These are phyloP conservation scores for Colletotrichum orbiculare DNA, from an alignment of 2,329 filamentous ascomycete genomes.

Conservation along the genomic window DNA sequence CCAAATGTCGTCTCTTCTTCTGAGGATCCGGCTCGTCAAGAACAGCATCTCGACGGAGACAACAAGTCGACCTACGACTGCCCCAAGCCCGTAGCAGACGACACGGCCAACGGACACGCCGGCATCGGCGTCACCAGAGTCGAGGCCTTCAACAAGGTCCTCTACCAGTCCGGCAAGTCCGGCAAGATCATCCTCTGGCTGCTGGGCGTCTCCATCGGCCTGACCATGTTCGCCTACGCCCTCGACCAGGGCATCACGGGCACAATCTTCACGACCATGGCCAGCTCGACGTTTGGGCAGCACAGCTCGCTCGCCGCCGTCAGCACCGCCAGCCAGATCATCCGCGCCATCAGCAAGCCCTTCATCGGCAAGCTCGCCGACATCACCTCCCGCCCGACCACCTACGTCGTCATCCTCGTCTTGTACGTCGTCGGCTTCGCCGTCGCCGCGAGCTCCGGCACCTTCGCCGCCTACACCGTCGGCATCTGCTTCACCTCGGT, in stretches of 20 bases:
- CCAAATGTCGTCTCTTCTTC: background rate
- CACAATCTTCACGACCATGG: slow-evolving; percentile 47
- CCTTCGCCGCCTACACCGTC: slow-evolving; percentile 48
- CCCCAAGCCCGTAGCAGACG: background rate
- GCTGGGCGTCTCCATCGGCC: slow-evolving; percentile 48
- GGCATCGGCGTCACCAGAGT: slow-evolving; percentile 46
- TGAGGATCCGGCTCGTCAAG: background rate
- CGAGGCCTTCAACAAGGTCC: slow-evolving; percentile 53
- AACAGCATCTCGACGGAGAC: slow-evolving; percentile 1
- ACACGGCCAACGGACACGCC: background rate
- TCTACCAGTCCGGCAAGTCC: slow-evolving; percentile 49
- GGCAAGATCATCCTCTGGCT: slow-evolving; percentile 49
- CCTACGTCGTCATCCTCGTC: slow-evolving; percentile 51
- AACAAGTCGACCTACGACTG: background rate
- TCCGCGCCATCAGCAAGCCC: slow-evolving; percentile 51
- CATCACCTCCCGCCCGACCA: slow-evolving; percentile 51
- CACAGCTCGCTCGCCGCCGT: slow-evolving; percentile 48
- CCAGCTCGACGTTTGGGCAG: slow-evolving; percentile 46
- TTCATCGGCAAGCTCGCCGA: slow-evolving; percentile 52
- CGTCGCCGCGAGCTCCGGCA: slow-evolving; percentile 46
- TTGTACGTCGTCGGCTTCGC: slow-evolving; percentile 51
- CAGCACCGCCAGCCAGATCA: slow-evolving; percentile 48
- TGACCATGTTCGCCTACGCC: slow-evolving; percentile 52
- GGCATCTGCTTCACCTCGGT: slow-evolving; percentile 51
- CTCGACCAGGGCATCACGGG: slow-evolving; percentile 51